Base-by-base conservation (phyloP, 192 early-diverging fungal genomes). In the Backusella luteola region DNA sequence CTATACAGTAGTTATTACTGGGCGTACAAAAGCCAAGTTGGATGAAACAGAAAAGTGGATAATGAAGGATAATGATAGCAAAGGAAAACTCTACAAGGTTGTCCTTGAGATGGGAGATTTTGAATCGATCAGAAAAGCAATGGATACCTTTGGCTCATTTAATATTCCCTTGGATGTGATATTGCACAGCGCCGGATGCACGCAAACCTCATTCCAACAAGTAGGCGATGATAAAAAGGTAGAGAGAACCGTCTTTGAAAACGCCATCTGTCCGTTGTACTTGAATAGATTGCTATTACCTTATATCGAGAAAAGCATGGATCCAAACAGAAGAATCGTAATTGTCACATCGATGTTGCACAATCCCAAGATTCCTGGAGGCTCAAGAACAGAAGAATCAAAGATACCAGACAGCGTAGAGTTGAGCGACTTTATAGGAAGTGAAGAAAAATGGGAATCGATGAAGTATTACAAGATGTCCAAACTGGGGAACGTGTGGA, bases 1-100 rank as follows among this genome's bases (percentile, higher is more conserved):
- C 91, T 92, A 94, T 6, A 74, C 66, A 17, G 77, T 79, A 0
- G 71, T 79, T 36, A 74, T 79, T 53, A 79, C 77, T 3, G 66
- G 77, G 21, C 41, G 77, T 19, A 67, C 67, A 19, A 35, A 67
- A 23, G 26, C 34, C 12, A 74, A 68, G 6, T 32, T 53, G 21
- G 21, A 69, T 8, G 53, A 38, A 52, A 67, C 77, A 1, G 36
- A 52, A 9, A 42, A 68, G 17, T 41, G 41, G 7, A 69, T 79
- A 41, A 21, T 75, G 39, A 66, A 74, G 14, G 34, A 53, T 14
- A 46, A 41, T 21, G 5, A 29, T 3, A 32, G n/a, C 14, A 56
- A 44, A 5, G 21, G 67, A 9, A 59, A 59, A 34, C 34, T 79
- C 3, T 34, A 74, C 21, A 53, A 21, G 5, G 42, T 79, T 34